Evolutionary conservation across 2,329 filamentous ascomycete genomes (phyloP).

Genomic region (Aspergillus ochraceus): DNA sequence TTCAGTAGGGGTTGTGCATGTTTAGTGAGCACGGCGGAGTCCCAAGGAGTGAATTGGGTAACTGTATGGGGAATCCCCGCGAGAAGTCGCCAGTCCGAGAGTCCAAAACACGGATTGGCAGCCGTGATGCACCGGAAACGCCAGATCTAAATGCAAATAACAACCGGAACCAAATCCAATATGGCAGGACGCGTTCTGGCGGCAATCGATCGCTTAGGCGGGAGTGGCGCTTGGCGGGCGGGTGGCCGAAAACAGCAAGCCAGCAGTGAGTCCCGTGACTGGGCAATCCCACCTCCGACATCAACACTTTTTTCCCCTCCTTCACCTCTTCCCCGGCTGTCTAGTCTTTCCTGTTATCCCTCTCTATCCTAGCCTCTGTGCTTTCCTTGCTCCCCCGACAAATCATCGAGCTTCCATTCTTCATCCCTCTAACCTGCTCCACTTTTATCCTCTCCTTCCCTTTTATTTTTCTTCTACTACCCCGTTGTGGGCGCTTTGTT

Average conservation of each 20-base stretch:
- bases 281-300: slow-evolving; percentile 21
- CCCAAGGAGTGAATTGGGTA: background rate
- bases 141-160: background rate
- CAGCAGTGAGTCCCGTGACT: slow-evolving; percentile 20
- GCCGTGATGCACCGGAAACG: background rate
- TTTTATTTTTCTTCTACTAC: slow-evolving; percentile 21
- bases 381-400: slow-evolving; percentile 18
- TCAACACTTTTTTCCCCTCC: slow-evolving; percentile 26
- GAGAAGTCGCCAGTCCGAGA: background rate
- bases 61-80: background rate
- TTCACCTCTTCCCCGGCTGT: slow-evolving; percentile 13
- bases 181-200: slow-evolving; percentile 6
- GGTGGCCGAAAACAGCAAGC: slow-evolving; percentile 22
- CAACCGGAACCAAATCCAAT: background rate
- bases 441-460: slow-evolving; percentile 14
- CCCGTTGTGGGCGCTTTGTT: slow-evolving; percentile 28
- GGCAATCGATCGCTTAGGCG: slow-evolving; percentile 26
- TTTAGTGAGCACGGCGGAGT: background rate
- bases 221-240: slow-evolving; percentile 22
- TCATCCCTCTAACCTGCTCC: slow-evolving; percentile 7
- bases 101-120: background rate
- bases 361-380: slow-evolving; percentile 10
- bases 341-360: slow-evolving; percentile 1
- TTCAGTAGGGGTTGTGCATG: background rate
- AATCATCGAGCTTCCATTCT: slow-evolving; percentile 17